Conservation (phyloP, 73 alveolate species). For the Uronychia setigera region DNA sequence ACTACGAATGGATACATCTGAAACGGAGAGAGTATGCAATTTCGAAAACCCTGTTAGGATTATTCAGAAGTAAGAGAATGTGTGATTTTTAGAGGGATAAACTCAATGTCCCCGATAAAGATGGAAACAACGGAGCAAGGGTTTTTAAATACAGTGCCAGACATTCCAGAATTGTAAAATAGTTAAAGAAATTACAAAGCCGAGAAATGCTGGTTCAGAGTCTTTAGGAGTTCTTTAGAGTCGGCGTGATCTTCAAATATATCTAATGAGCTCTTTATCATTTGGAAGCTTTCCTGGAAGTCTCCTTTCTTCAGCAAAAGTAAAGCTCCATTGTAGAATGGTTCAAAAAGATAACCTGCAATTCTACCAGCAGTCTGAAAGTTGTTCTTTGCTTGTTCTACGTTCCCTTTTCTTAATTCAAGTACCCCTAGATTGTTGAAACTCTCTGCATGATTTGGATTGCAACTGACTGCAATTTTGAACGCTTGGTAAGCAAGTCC, state of each 20-base stretch:
- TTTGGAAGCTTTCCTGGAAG: constrained; percentile 84
- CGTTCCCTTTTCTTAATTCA: constrained; percentile 92
- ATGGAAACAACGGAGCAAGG: constrained; percentile 7
- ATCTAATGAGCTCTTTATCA: constrained; percentile 74
- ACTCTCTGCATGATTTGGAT: constrained; percentile 93
- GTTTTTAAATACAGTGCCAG: constrained; percentile 12
- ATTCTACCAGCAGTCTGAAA: constrained; percentile 77
- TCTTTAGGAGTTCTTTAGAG: constrained; percentile 85
- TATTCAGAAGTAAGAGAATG: constrained; percentile 6
- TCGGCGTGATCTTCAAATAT: constrained; percentile 89
- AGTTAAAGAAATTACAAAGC: constrained; percentile 31
- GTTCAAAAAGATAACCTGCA: constrained; percentile 90
- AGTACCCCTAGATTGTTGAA: constrained; percentile 95
- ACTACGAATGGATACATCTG: constrained; percentile 7
- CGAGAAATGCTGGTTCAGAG: constrained; percentile 57
- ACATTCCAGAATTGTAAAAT: background rate
- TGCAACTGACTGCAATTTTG: constrained; percentile 84
- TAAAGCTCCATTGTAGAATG: constrained; percentile 91
- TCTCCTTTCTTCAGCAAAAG: constrained; percentile 83
- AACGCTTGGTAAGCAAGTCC: constrained; percentile 84
- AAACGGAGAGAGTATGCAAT: background rate
- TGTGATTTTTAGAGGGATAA: constrained; percentile 9
- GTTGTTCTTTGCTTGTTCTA: constrained; percentile 93
- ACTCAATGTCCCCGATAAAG: constrained; percentile 1
- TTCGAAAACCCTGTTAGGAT: constrained; percentile 14